Base-by-base conservation (phyloP, 345 rosid genomes). In the Hypericum androsaemum region DNA sequence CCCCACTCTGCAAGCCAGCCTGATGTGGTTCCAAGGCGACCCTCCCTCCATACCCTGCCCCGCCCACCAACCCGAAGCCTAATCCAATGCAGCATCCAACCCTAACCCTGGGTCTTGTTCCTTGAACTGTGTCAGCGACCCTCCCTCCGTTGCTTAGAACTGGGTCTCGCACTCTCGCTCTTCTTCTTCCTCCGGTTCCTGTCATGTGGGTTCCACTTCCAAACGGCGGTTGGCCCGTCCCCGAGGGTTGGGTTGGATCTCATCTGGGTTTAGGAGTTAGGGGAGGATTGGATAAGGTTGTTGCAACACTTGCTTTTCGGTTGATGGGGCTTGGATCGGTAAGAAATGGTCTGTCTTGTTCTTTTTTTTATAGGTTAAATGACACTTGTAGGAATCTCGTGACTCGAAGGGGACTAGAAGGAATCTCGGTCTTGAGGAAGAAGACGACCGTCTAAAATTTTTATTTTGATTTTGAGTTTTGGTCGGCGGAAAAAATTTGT, bases 41-140 rank as follows among this genome's bases (percentile, higher is more conserved):
- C 77, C 77, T 9, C 43, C 77, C 77, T 9, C 61, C 67, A 11
- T 66, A 57, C 0, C 81, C 87, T 12, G 67, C 22, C 38, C 81
- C 80, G 0, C 87, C 81, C 9, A 74, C 68, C 56, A 75, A 58
- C 3, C 79, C 87, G 13, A 81, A 11, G 8, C 83, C 83, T 9
- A 65, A 11, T 39, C 87, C 83, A 22, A 67, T 28, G 14, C 81
- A 77, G 39, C 81, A 78, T 35, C 83, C 83, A 5, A 77, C 12
- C 0, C 87, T 83, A 7, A 56, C 58, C 7, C 81, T 83, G 41
- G 46, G 57, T 32, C 87, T 83, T 0, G 83, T 83, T 50, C 83
- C 81, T 9, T 41, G 13, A 45, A 68, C 37, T 22, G 52, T 41
- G 12, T 71, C 75, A 64, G 64, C 75, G 6, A 64, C 38, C 56